Evolutionary conservation across 306 rosid species (phyloP).

Genomic region (Citrullus amarus): DNA sequence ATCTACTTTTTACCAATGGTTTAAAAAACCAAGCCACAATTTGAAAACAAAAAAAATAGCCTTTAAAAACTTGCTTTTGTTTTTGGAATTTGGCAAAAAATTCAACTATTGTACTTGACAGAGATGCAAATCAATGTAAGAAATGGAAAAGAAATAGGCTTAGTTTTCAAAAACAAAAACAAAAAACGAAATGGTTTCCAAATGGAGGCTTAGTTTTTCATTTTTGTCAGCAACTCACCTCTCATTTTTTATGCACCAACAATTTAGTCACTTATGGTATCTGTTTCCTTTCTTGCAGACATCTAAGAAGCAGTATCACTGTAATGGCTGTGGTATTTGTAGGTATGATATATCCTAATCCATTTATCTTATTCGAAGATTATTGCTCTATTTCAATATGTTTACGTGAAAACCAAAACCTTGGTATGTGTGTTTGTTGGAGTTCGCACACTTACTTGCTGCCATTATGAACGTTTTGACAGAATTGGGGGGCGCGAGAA

Average conservation of each 20-base stretch:
- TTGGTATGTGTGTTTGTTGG: neutral
- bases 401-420: neutral
- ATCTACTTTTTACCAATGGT: too few species aligned
- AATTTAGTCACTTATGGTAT: neutral
- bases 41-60: too few species aligned
- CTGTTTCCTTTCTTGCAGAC: conserved; percentile 23
- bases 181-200: too few species aligned
- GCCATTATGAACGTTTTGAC: conserved; percentile 5
- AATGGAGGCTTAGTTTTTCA: neutral
- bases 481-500: conserved; percentile 73
- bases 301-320: conserved; percentile 76
- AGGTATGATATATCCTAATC: conserved; percentile 29
- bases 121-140: too few species aligned
- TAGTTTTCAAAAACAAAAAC: too few species aligned
- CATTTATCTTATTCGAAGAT: neutral
- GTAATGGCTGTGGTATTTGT: conserved; percentile 85
- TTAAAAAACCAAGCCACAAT: too few species aligned
- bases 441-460: neutral
- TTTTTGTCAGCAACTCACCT: neutral
- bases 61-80: too few species aligned
- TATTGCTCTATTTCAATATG: neutral
- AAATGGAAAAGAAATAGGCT: too few species aligned
- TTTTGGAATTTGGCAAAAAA: too few species aligned
- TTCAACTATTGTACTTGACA: too few species aligned
- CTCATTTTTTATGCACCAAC: neutral